Conservation (phyloP, 2,329 filamentous ascomycete genomes). For the Sarocladium brachiariae region DNA sequence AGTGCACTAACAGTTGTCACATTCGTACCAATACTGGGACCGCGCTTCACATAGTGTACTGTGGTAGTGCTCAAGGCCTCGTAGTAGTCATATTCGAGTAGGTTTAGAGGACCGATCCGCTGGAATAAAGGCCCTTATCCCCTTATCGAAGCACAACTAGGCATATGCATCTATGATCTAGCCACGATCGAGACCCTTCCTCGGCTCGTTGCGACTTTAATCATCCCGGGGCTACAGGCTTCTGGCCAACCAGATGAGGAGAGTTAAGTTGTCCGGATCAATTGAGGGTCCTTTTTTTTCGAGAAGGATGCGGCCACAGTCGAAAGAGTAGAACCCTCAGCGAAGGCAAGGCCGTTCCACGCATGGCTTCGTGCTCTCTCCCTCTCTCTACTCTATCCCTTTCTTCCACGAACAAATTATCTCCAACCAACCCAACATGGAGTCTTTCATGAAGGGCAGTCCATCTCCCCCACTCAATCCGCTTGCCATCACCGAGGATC, state of each 20-base stretch:
- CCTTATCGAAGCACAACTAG: too few relatives aligned
- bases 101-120: too few relatives aligned
- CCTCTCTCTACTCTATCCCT: background rate
- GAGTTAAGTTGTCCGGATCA: conserved; percentile 12
- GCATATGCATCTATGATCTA: background rate
- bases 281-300: conserved; percentile 15
- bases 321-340: background rate
- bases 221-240: background rate
- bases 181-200: conserved; percentile 9
- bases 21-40: background rate
- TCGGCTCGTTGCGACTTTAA: background rate
- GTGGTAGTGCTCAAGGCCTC: too few relatives aligned
- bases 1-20: conserved; percentile 1
- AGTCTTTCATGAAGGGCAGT: conserved; percentile 21
- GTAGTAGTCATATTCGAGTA: too few relatives aligned
- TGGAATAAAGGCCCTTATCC: too few relatives aligned
- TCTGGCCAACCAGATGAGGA: conserved; percentile 1
- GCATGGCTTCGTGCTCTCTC: background rate
- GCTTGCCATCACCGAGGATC: conserved; percentile 44
- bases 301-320: background rate
- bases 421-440: background rate
- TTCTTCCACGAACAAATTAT: background rate
- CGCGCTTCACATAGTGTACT: too few relatives aligned
- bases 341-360: background rate
- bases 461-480: conserved; percentile 43